Evolutionary conservation across 257 asterid genomes (phyloP), one percentile per base, ranked within the genome.

Genomic region (Ilex aquifolium): DNA sequence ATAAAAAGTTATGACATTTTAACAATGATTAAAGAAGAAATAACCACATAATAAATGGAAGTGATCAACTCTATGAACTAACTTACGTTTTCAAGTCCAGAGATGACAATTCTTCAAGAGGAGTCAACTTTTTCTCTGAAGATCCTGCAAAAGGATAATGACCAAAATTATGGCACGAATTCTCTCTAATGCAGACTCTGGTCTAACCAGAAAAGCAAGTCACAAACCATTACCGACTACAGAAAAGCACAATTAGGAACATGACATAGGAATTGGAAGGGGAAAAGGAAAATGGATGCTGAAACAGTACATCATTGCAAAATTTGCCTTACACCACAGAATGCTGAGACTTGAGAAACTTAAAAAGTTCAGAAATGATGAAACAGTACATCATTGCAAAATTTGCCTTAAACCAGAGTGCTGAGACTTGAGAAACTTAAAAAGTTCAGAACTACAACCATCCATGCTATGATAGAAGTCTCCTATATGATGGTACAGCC

Each of bases 41-140:
- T 21, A 49, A 7, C 4, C 54, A 7, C 10, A 11, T 3, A 49
- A 49, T n/a, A 3, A 12, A 49, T n/a, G 17, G 54, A 36, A 36
- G 42, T 36, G 15, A 46, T 46, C 10, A 2, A 12, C 50, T 44
- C 9, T 7, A 61, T 14, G 21, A 32, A 55, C 62, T 36, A 60
- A 78, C 84, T 78, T 70, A 86, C 95, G 90, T 74, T 77, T 83
- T 92, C 63, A 86, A 68, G 79, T 82, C 94, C 83, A 88, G 78
- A 65, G 91, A 82, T 61, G 98, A 71, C 67, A 88, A 76, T 31
- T 86, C 95, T 60, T 90, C 96, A 64, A 83, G 62, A 44, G 87
- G 70, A 66, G 83, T 60, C 44, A 75, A 66, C 59, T 74, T 87
- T 69, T 75, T 84, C 81, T 88, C 94, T 8, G 90, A 75, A 73